These are phyloP conservation scores for Nakazawaea holstii DNA, from an alignment of 805 yeast genomes.

Conservation along the genomic window DNA sequence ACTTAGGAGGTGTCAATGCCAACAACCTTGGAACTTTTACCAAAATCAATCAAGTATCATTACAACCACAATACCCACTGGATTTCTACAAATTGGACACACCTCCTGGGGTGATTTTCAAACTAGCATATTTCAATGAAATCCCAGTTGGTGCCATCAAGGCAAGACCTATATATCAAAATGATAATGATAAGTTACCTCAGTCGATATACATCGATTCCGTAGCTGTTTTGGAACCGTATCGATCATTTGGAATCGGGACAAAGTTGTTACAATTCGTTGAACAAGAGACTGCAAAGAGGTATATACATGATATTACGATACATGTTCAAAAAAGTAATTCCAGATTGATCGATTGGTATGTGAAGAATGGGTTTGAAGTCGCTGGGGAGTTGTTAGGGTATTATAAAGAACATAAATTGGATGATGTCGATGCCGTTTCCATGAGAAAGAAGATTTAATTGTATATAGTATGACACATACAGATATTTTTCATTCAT, in stretches of 20 bases:
- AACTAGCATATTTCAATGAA: constrained; percentile 49
- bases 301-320: constrained; percentile 35
- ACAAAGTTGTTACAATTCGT: constrained; percentile 49
- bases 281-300: constrained; percentile 47
- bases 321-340: constrained; percentile 34
- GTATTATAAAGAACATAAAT: constrained; percentile 34
- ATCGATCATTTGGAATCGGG: constrained; percentile 61
- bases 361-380: constrained; percentile 31
- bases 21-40: constrained; percentile 8
- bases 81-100: constrained; percentile 1
- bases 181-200: constrained; percentile 34
- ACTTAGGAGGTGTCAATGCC: constrained; percentile 1
- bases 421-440: constrained; percentile 32
- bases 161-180: constrained; percentile 43
- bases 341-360: constrained; percentile 30
- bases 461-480: neutral
- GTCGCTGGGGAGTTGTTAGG: constrained; percentile 21
- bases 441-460: constrained; percentile 25
- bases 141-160: constrained; percentile 78
- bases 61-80: constrained; percentile 6
- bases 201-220: constrained; percentile 59
- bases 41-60: neutral
- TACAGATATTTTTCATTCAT: no score
- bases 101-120: neutral
- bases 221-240: constrained; percentile 61